phyloP scores from a whole-genome alignment of 768 basidiomycete genomes.

The Auriscalpium microsporum region DNA sequence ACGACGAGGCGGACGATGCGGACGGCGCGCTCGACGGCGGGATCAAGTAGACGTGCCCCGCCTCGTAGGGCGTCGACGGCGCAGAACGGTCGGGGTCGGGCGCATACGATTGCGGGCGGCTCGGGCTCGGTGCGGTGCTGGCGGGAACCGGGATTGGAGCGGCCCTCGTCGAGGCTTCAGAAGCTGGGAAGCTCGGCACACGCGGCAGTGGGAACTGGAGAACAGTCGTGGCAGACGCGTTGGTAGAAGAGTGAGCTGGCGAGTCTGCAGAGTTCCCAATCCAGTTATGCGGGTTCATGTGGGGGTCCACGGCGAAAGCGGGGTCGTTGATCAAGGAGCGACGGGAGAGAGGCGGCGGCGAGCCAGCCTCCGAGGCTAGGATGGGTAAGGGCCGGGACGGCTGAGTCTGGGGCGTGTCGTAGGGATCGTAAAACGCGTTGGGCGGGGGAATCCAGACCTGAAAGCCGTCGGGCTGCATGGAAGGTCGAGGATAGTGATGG shows the following conservation, averaged over 20 bases:
- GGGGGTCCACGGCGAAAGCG: slow-evolving; percentile 28
- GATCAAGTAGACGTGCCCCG: slow-evolving; percentile 2
- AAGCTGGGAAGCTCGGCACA: too few species aligned
- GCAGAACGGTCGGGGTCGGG: background rate
- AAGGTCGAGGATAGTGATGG: background rate
- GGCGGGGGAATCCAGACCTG: slow-evolving; percentile 8
- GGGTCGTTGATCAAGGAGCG: slow-evolving; percentile 18
- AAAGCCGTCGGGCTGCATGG: background rate
- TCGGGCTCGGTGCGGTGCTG: background rate
- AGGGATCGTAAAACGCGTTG: slow-evolving; percentile 4
- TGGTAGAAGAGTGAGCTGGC: background rate
- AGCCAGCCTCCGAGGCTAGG: background rate
- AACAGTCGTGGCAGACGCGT: background rate
- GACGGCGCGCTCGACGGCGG: slow-evolving; percentile 1
- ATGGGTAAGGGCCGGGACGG: background rate
- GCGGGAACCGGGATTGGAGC: background rate
- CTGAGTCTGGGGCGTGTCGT: slow-evolving; percentile 1
- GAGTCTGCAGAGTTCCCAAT: background rate
- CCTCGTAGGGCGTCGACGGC: background rate
- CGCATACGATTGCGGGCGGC: slow-evolving; percentile 5
- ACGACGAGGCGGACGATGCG: slow-evolving; percentile 2
- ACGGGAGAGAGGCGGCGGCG: slow-evolving; percentile 1
- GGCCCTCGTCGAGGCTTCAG: too few species aligned
- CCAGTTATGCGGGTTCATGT: slow-evolving; percentile 21
- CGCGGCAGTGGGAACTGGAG: background rate